Percentiles rank a stretch among this genome's conserved stretches.
Conservation (phyloP, 2,329 filamentous ascomycete species). For the Neodidymelliopsis sp. region DNA sequence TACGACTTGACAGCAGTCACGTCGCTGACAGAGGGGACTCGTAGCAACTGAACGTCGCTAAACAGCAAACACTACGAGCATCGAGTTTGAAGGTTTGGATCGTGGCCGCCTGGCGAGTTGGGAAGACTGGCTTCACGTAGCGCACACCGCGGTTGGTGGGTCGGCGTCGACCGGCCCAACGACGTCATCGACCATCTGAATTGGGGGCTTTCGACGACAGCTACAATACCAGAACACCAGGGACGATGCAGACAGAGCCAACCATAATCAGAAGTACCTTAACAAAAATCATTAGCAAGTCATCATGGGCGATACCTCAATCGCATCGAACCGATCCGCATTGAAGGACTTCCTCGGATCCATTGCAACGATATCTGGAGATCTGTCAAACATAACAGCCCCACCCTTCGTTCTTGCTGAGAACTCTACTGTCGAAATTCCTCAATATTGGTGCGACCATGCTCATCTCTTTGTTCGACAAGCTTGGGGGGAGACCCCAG, state of each 20-base stretch:
- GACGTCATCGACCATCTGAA: constrained; percentile 15
- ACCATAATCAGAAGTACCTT: neutral
- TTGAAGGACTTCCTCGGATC: constrained; percentile 47
- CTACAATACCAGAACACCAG: constrained; percentile 2
- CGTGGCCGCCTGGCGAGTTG: constrained; percentile 1
- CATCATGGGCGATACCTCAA: constrained; percentile 30
- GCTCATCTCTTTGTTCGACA: constrained; percentile 56
- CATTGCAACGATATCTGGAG: constrained; percentile 56
- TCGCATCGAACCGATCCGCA: constrained; percentile 39
- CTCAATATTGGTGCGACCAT: constrained; percentile 57
- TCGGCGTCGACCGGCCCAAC: constrained; percentile 3
- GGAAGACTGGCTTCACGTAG: constrained; percentile 1
- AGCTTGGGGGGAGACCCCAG: constrained; percentile 50
- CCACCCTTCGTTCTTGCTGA: constrained; percentile 56
- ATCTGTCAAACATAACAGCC: constrained; percentile 56
- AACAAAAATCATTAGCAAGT: neutral
- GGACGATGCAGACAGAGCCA: neutral
- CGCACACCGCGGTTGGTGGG: constrained; percentile 11
- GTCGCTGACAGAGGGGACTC: no score
- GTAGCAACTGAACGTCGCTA: neutral
- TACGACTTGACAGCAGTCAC: no score
- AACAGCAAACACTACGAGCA: neutral
- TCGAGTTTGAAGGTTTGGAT: constrained; percentile 5
- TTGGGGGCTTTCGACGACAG: constrained; percentile 5
- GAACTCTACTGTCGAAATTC: constrained; percentile 56